phyloP scores from a whole-genome alignment of 805 yeast species.

The Wickerhamiella hasegawae region DNA sequence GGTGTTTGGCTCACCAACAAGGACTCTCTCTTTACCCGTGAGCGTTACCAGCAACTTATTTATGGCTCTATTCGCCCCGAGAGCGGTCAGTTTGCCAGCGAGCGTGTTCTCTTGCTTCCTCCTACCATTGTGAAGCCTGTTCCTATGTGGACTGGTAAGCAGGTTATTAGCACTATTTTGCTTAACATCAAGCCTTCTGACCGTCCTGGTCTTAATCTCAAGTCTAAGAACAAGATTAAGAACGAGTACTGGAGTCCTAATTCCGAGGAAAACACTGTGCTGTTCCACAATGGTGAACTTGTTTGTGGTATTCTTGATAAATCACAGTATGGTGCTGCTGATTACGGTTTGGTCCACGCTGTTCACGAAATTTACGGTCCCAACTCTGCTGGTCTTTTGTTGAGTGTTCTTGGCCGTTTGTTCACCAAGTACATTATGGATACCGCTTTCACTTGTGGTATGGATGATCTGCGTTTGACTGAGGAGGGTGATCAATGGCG shows the following conservation, averaged over 20 bases:
- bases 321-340: conserved; percentile 96
- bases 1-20: conserved; percentile 97
- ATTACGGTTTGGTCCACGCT: conserved; percentile 92
- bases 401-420: conserved; percentile 85
- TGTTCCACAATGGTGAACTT: conserved; percentile 75
- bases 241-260: conserved; percentile 86
- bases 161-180: conserved; percentile 81
- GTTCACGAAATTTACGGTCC: conserved; percentile 93
- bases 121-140: conserved; percentile 80
- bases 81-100: conserved; percentile 68
- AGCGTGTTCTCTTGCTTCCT: conserved; percentile 57
- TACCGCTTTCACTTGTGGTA: conserved; percentile 97
- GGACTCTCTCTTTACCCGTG: conserved; percentile 82
- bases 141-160: conserved; percentile 97
- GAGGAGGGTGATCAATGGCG: conserved; percentile 85
- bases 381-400: conserved; percentile 69
- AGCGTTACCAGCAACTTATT: conserved; percentile 80
- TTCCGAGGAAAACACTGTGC: conserved; percentile 71
- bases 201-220: conserved; percentile 83
- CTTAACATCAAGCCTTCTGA: conserved; percentile 72
- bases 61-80: conserved; percentile 94
- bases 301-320: conserved; percentile 89
- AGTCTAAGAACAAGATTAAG: conserved; percentile 76
- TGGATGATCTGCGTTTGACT: conserved; percentile 94
- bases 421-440: conserved; percentile 87